Evolutionary conservation across 441 rosid genomes (phyloP), one percentile per base, ranked within the genome.

Genomic region (Biscutella laevigata): DNA sequence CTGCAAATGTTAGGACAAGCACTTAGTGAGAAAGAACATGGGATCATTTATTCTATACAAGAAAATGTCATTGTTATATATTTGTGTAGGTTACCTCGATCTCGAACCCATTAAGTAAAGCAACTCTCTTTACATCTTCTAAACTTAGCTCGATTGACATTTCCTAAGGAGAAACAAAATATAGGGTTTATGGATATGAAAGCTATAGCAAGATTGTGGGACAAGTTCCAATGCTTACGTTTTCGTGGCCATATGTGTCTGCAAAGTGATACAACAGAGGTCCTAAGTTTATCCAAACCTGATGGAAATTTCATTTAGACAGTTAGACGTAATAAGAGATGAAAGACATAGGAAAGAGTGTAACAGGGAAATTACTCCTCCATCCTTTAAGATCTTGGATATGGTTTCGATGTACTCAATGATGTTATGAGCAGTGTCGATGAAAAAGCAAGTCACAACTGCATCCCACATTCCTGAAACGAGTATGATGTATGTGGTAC

Each of bases 241-340:
- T 86, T 64, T 72, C 88, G 57, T 79, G 89, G 41, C 92, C 90
- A 44, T 84, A 79, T 57, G 59, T 72, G 53, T 89, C 97, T 3
- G 95, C 96, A 58, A 94, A 94, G 77, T 94, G 96, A 78, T 94
- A 94, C 15, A 94, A 73, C 46, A 89, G 70, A 32, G 99, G 99
- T 57, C 99, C 96, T 53, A 94, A 71, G 65, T 89, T 94, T 71
- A 94, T 81, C 99, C 99, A 94, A 36, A 88, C 83, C 99, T 92
- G 83, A 54, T 49, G 50, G 30, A 32, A 7, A 45, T 36, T 8
- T 17, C n/a, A 11, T 10, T 19, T 33, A 58, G 37, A 6, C 22
- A 59, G 55, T 35, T 49, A 48, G 46, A 38, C 33, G 28, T 51
- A 47, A 4, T 15, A 8, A 17, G 53, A 47, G 32, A 22, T 6